Percentiles rank a stretch among this genome's conserved stretches.
These are phyloP conservation scores for Claviceps africana DNA, from an alignment of 2,329 filamentous ascomycete genomes.

Conservation along the genomic window DNA sequence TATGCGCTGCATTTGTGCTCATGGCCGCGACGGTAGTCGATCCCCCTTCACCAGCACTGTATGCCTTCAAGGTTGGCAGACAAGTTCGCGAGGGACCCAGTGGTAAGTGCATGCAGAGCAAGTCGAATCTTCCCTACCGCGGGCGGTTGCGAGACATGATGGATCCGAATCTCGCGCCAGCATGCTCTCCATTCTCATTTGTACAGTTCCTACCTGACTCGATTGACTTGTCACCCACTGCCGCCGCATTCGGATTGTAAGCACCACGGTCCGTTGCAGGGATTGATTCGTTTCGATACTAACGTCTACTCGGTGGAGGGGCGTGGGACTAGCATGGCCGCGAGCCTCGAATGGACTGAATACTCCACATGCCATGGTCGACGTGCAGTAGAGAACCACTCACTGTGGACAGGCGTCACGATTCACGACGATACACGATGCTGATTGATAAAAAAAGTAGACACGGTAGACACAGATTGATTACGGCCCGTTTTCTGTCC, in stretches of 20 bases:
- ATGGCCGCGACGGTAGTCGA: neutral
- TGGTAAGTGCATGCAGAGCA: neutral
- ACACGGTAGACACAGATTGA: neutral
- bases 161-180: neutral
- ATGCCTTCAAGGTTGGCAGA: neutral
- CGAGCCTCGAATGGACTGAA: neutral
- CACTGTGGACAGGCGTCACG: neutral
- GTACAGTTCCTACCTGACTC: neutral
- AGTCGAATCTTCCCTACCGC: neutral
- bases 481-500: neutral
- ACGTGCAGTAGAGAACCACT: neutral
- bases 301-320: neutral
- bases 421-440: neutral
- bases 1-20: neutral
- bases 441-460: conserved; percentile 1
- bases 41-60: neutral
- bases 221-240: no score
- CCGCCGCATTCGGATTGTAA: neutral
- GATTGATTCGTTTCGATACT: neutral
- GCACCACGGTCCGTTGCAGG: neutral
- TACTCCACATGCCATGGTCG: neutral
- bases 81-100: neutral
- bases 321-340: neutral
- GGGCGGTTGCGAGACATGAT: neutral
- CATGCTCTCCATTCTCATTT: neutral